A percentile compares a stretch with the other conserved stretches of the same genome.
Evolutionary conservation across 352 stramenopile genomes (phyloP).

Genomic region (Discostella stelligera): DNA sequence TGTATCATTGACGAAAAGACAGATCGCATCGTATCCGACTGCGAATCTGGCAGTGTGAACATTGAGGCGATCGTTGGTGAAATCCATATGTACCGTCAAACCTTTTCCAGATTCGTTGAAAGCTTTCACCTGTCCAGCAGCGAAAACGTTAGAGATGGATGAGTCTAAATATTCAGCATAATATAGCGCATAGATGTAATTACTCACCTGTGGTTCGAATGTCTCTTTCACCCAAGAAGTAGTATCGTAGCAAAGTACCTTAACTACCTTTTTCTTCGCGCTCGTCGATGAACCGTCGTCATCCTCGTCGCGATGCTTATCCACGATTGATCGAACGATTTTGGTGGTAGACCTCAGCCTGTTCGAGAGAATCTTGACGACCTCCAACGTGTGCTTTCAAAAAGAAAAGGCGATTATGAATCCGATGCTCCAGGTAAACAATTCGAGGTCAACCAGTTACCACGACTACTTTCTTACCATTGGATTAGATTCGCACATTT

Average conservation of each 20-base stretch:
- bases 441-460: background rate
- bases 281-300: background rate
- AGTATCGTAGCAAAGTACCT: slow-evolving; percentile 65
- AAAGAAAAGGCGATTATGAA: background rate
- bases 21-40: slow-evolving; percentile 52
- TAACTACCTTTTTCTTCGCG: slow-evolving; percentile 22
- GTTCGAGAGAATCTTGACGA: slow-evolving; percentile 43
- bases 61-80: slow-evolving; percentile 56
- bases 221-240: slow-evolving; percentile 53
- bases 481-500: slow-evolving; percentile 15
- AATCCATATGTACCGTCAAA: slow-evolving; percentile 58
- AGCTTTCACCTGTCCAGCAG: slow-evolving; percentile 23
- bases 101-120: slow-evolving; percentile 54
- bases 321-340: slow-evolving; percentile 34
- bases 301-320: slow-evolving; percentile 8
- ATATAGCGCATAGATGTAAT: background rate
- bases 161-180: background rate
- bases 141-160: background rate
- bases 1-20: slow-evolving; percentile 70
- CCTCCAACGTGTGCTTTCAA: slow-evolving; percentile 40
- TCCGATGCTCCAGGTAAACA: background rate
- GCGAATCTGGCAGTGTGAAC: slow-evolving; percentile 41
- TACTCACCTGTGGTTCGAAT: slow-evolving; percentile 29
- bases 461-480: background rate
- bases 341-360: slow-evolving; percentile 43